Percentiles rank a stretch among this genome's conserved stretches.
phyloP scores from a whole-genome alignment of 495 filamentous ascomycete genomes.

The Bryoglossum gracile region DNA sequence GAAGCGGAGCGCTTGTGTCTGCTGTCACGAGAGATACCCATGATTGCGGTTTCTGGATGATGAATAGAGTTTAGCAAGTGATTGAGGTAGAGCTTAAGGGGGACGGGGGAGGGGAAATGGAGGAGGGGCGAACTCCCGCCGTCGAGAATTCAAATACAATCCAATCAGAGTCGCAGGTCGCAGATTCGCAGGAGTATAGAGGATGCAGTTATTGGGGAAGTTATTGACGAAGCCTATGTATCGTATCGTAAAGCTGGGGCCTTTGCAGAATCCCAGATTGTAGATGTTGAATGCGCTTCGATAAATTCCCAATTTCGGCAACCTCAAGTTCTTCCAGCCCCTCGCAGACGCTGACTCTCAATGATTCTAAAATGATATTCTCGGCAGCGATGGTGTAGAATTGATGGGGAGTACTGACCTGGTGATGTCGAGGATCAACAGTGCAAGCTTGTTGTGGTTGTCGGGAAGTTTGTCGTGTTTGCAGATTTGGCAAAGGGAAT shows the following conservation, averaged over 20 bases:
- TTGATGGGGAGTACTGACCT: constrained; percentile 21
- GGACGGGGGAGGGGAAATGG: neutral
- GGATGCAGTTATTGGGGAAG: too few species aligned
- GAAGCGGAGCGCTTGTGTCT: constrained; percentile 98
- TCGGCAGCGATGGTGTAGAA: neutral
- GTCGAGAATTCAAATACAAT: constrained; percentile 2
- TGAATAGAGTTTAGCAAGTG: constrained; percentile 20
- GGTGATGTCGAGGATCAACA: constrained; percentile 23
- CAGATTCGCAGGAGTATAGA: too few species aligned
- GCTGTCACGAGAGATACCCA: constrained; percentile 99
- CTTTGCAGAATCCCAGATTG: neutral
- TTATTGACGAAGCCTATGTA: too few species aligned
- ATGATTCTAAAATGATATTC: neutral
- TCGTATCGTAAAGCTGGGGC: neutral
- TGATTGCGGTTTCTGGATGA: constrained; percentile 50
- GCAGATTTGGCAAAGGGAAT: neutral
- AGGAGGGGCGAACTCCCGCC: too few species aligned
- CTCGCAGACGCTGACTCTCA: constrained; percentile 14
- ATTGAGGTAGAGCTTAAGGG: neutral
- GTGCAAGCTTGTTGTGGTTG: constrained; percentile 23
- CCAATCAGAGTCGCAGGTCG: constrained; percentile 9
- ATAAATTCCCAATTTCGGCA: neutral
- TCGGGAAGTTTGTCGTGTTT: constrained; percentile 9
- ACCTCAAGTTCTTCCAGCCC: neutral
- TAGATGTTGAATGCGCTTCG: constrained; percentile 6